phyloP scores from a whole-genome alignment of 257 asterid species.

The Solanum boliviense region DNA sequence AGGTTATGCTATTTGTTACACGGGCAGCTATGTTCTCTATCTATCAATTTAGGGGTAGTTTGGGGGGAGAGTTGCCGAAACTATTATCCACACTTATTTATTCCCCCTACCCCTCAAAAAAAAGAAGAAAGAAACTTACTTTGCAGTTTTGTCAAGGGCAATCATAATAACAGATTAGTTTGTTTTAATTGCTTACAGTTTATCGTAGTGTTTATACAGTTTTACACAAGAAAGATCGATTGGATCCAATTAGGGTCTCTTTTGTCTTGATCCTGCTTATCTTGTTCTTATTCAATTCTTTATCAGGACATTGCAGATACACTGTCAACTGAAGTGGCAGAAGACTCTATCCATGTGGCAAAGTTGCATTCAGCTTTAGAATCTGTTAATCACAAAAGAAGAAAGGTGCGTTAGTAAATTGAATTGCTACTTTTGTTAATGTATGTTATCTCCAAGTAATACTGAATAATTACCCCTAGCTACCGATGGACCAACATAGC shows the following conservation, averaged over 20 bases:
- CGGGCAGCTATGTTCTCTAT: not conserved
- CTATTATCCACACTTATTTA: not conserved
- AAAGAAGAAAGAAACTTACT: not conserved
- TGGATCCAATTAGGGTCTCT: not conserved
- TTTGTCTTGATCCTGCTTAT: not conserved
- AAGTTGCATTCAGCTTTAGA: conserved; percentile 97
- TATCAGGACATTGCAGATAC: conserved; percentile 95
- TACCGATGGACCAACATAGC: not conserved
- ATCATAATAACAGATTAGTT: not conserved
- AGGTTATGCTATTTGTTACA: not conserved
- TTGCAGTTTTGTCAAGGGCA: not conserved
- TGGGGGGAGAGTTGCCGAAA: not conserved
- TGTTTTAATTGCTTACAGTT: not conserved
- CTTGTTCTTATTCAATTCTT: not conserved
- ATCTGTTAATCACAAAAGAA: conserved; percentile 97
- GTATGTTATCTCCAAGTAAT: not conserved
- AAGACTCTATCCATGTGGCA: conserved; percentile 84
- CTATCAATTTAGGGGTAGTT: not conserved
- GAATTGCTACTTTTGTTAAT: not conserved
- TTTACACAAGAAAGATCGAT: not conserved
- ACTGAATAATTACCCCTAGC: not conserved
- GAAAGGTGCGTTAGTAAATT: conserved; percentile 41
- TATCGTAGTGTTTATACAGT: not conserved
- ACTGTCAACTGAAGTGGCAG: conserved; percentile 91
- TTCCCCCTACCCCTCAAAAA: not conserved